Conservation (phyloP, 1,284 basidiomycete genomes). For the Boletellus dicymbophilus region DNA sequence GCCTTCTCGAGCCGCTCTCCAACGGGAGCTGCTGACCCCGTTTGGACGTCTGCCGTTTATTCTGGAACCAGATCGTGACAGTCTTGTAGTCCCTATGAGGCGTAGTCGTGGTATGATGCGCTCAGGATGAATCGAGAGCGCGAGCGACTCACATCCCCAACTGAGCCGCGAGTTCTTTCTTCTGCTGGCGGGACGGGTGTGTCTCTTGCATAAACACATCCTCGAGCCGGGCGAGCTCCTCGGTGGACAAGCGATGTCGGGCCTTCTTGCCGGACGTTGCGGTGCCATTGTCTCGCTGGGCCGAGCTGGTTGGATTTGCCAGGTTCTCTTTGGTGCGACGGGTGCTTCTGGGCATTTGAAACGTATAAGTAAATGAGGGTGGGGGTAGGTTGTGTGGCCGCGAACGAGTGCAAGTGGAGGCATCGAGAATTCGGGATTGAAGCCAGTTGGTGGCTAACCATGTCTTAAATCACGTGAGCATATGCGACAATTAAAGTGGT, state of each 20-base stretch:
- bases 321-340: no score
- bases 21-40: slow-evolving; percentile 26
- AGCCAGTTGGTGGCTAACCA: slow-evolving; percentile 19
- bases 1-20: slow-evolving; percentile 1
- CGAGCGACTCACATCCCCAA: slow-evolving; percentile 39
- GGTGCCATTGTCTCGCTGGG: not conserved
- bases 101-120: no score
- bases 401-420: not conserved
- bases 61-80: slow-evolving; percentile 54
- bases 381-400: slow-evolving; percentile 23
- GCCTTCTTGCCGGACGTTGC: slow-evolving; percentile 27
- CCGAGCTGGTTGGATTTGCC: no score
- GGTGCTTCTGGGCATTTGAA: slow-evolving; percentile 25
- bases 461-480: slow-evolving; percentile 21
- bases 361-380: slow-evolving; percentile 12
- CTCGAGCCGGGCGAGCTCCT: slow-evolving; percentile 42
- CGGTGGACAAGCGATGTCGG: slow-evolving; percentile 41
- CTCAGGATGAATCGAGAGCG: no score
- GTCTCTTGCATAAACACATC: slow-evolving; percentile 38
- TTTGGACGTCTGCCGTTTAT: slow-evolving; percentile 48
- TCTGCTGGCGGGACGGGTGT: slow-evolving; percentile 41
- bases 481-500: no score
- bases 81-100: slow-evolving; percentile 46
- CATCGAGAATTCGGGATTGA: not conserved
- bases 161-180: slow-evolving; percentile 39